These are phyloP conservation scores for Puccinellia tenuiflora DNA, from an alignment of 176 grass and related monocot genomes.

Conservation along the genomic window DNA sequence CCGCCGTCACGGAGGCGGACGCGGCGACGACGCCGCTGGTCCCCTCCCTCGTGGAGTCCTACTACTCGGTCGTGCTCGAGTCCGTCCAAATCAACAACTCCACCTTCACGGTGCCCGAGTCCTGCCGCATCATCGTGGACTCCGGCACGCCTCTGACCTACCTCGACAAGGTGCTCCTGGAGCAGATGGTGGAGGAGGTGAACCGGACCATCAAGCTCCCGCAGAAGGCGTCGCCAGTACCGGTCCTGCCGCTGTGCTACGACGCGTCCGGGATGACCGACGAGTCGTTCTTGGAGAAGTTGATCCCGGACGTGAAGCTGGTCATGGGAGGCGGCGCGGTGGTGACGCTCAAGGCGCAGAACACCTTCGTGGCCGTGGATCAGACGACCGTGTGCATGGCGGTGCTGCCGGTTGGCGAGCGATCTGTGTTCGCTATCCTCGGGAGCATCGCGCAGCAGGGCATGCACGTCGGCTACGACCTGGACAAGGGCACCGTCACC, in stretches of 20 bases:
- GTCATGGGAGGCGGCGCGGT: slow-evolving; percentile 20
- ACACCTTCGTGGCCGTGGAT: slow-evolving; percentile 19
- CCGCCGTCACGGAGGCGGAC: slow-evolving; percentile 14
- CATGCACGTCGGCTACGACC: slow-evolving; percentile 56
- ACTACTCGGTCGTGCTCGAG: slow-evolving; percentile 40
- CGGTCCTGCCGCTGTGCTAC: slow-evolving; percentile 36
- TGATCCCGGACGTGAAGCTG: slow-evolving; percentile 46
- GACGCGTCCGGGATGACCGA: background rate
- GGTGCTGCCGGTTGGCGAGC: background rate
- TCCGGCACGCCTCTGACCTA: slow-evolving; percentile 52
- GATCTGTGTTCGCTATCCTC: slow-evolving; percentile 8
- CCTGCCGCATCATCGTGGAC: slow-evolving; percentile 38
- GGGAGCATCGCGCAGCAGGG: slow-evolving; percentile 65
- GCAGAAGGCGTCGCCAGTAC: slow-evolving; percentile 10
- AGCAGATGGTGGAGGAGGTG: slow-evolving; percentile 28
- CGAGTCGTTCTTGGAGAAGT: background rate
- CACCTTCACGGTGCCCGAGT: background rate
- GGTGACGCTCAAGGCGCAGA: slow-evolving; percentile 36
- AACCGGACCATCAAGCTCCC: slow-evolving; percentile 13
- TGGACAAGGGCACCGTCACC: slow-evolving; percentile 34
- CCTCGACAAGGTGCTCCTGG: background rate
- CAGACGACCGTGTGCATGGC: slow-evolving; percentile 38
- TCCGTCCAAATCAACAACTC: slow-evolving; percentile 31
- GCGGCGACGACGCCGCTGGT: slow-evolving; percentile 26
- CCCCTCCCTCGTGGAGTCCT: background rate